Evolutionary conservation across 73 alveolate genomes (phyloP).

Genomic region (Breviolum minutum): DNA sequence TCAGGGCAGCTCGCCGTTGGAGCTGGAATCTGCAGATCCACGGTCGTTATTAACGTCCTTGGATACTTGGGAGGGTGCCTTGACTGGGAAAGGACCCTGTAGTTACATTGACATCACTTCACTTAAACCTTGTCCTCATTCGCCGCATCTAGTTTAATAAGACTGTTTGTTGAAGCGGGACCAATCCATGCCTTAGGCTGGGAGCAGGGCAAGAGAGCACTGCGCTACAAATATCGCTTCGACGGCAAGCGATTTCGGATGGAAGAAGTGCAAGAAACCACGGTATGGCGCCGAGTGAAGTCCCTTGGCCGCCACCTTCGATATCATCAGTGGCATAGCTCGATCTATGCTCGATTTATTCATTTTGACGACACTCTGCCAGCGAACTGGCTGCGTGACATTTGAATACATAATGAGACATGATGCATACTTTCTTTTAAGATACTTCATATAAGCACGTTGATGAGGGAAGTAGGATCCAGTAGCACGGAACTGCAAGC

Average conservation of each 20-base stretch:
- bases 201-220: neutral
- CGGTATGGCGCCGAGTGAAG: neutral
- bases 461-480: no score
- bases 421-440: no score
- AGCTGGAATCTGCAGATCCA: slow-evolving; percentile 28
- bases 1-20: neutral
- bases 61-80: slow-evolving; percentile 3
- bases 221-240: slow-evolving; percentile 34
- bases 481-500: no score
- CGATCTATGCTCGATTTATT: no score
- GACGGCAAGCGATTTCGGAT: slow-evolving; percentile 17
- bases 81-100: neutral
- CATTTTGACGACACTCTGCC: no score
- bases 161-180: no score
- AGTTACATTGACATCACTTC: neutral
- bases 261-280: neutral
- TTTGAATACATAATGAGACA: no score
- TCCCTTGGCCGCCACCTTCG: neutral
- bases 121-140: no score
- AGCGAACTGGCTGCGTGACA: neutral
- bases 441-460: no score
- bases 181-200: neutral
- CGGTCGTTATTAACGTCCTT: neutral
- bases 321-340: no score
- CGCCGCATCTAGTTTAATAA: no score